Evolutionary conservation across 2,329 filamentous ascomycete species (phyloP).

Genomic region (Nannizziopsis arthrosporioides): DNA sequence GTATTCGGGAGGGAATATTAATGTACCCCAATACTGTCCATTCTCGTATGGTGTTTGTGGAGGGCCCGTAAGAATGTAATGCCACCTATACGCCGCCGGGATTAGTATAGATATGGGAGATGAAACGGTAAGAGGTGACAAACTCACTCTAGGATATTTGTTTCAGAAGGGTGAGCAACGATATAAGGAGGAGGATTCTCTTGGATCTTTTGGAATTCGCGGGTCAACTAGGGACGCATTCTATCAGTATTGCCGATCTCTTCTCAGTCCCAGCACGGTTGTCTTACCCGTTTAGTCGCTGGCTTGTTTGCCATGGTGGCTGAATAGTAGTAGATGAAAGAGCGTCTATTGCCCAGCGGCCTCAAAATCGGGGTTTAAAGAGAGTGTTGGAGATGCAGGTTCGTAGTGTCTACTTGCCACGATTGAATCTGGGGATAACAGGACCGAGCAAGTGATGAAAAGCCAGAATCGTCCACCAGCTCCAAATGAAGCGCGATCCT

Average conservation of each 20-base stretch:
- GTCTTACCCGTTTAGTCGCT: constrained; percentile 56
- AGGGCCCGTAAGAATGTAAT: constrained; percentile 90
- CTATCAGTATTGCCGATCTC: constrained; percentile 11
- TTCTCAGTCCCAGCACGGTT: constrained; percentile 6
- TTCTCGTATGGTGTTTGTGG: constrained; percentile 87
- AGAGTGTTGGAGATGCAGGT: background rate
- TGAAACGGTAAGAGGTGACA: background rate
- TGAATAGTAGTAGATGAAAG: background rate
- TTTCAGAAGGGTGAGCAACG: constrained; percentile 74
- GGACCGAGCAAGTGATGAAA: background rate
- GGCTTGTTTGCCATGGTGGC: constrained; percentile 56
- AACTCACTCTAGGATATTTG: constrained; percentile 78
- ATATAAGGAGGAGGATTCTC: constrained; percentile 82
- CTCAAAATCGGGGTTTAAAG: background rate
- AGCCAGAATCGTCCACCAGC: too few relatives aligned
- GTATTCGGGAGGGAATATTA: constrained; percentile 92
- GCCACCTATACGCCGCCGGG: constrained; percentile 51
- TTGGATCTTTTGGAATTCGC: constrained; percentile 54
- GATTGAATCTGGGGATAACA: too few relatives aligned
- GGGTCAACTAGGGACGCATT: constrained; percentile 39
- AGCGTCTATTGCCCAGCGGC: background rate
- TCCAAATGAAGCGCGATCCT: too few relatives aligned
- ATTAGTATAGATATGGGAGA: background rate
- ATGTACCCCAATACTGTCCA: constrained; percentile 95
- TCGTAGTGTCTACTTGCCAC: background rate